Evolutionary conservation across 2,329 filamentous ascomycete genomes (phyloP), one percentile per base, ranked within the genome.

Genomic region (Penicillium sp.): DNA sequence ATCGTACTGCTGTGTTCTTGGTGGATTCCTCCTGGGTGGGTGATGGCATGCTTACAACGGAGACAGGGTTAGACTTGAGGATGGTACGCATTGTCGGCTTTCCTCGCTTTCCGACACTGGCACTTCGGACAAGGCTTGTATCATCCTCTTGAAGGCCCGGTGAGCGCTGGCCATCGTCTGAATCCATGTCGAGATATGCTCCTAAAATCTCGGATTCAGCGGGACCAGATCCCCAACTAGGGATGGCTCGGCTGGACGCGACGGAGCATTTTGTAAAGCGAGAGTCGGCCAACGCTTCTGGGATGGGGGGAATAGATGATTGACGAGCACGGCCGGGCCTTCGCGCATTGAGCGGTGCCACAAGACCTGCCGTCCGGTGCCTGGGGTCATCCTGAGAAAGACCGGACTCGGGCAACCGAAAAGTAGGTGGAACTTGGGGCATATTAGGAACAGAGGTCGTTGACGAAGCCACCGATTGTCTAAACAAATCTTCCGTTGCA

Each of bases 241-340:
- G 88, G 70, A 91, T 89, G 0, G 84, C 88, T 36, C 85, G 83
- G 64, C 88, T 91, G 3, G 89, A 91, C 23, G 76, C 88, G 66
- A 84, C 87, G 0, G 89, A 91, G 29, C 80, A 79, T 68, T 65
- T 56, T 7, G 69, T 67, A 29, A 85, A 85, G 25, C 81, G 67
- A 25, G 72, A 65, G 49, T 76, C 78, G 0, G 83, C 80, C 60
- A 81, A 84, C 68, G 92, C 89, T 71, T 92, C 89, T 0, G 86
- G 87, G 52, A 92, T 92, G 0, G 89, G 88, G 0, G 89, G 89
- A 27, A 92, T 87, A 58, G 82, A 87, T 0, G 87, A 89, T 61
- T 81, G 83, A 3, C 87, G 73, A 31, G 73, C 76, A 88, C 65
- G 88, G 87, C 59, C 68, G 65, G 55, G 70, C 68, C 53, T 61